Evolutionary conservation across 352 stramenopile genomes (phyloP), one percentile per base, ranked within the genome.

Genomic region (Globisporangium rhizosaccharum): DNA sequence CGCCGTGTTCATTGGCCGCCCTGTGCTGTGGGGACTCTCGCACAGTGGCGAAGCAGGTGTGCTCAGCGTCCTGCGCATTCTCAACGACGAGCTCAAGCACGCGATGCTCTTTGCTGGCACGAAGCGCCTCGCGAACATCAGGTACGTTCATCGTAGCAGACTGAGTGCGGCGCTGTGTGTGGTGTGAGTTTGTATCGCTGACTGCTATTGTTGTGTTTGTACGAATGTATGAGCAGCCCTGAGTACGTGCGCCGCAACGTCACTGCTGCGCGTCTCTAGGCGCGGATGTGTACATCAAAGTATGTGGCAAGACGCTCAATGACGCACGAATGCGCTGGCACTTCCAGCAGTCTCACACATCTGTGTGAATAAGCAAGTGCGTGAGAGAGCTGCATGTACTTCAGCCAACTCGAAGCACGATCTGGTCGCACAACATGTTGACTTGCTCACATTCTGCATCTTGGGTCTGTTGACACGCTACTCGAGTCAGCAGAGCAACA

Each of bases 1-100:
- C 51, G 96, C 95, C 1, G 96, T 99, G 12, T 96, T 97, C 36
- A 68, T 99, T 54, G 96, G 95, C 3, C 96, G 95, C 26, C 96
- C 96, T 5, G 72, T 98, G 20, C 92, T 99, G 47, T 99, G 97
- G 70, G 87, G 90, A 3, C 77, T 99, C 53, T 77, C 90, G 7
- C 79, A 96, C 56, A 97, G 85, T 53, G 84, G 96, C 30, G 73
- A 98, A 68, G 67, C 74, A 25, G 92, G 89, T 10, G 91, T 98
- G 7, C 63, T 76, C 23, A 84, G 90, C 51, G 76, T 98, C 60
- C 73, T 98, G 20, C 59, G 84, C 46, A 95, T 98, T 54, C 63
- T 98, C 17, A 92, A 94, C 63, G 84, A 82, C 23, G 95, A 98
- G 67, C 72, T 97, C 44, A 92, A 97, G 67, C 90, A 96, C 51